Evolutionary conservation across 495 filamentous ascomycete species (phyloP), one percentile per base, ranked within the genome.

Genomic region (Stereocaulon alpinum): DNA sequence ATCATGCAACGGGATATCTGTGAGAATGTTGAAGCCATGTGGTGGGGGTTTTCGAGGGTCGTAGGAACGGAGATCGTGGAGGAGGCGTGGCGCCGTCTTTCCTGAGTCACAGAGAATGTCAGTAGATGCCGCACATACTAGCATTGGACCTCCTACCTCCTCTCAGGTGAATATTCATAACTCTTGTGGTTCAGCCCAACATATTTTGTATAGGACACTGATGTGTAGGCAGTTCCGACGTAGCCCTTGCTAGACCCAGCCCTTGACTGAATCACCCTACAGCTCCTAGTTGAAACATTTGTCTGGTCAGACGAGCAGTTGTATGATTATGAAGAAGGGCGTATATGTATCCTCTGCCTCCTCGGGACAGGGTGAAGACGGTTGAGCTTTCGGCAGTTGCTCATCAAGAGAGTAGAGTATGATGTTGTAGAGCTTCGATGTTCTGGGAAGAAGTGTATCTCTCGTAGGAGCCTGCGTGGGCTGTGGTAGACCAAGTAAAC

Each of bases 1-100:
- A 32, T 64, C 57, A 40, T 63, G 44, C 58, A 78, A 72, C 2
- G 82, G 78, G 7, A 76, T 68, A 52, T 80, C 70, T 15, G 77
- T 73, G 51, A 86, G 78, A 22, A 81, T 58, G 65, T 85, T 85
- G 50, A 71, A 74, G 47, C 74, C 75, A 24, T 69, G 73, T 18
- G 63, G 66, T 57, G 73, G 67, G 29, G 74, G 73, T 55, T 78
- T 69, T 22, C 71, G 70, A 24, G 81, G 77, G 62, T 87, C 82
- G 64, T 84, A 84, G 34, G 69, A 62, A 24, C 73, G 59, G 48
- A 87, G 71, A 67, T 86, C 84, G 58, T 80, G 68, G 45, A 80
- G 69, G 54, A 87, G 74, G 50, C 79, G 78, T 11, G 83, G 84
- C 52, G 81, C 78, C 61, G 80, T 81, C 71, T 85, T 86, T 61